Conservation (phyloP, 73 alveolate species). For the Durusdinium trenchii region DNA sequence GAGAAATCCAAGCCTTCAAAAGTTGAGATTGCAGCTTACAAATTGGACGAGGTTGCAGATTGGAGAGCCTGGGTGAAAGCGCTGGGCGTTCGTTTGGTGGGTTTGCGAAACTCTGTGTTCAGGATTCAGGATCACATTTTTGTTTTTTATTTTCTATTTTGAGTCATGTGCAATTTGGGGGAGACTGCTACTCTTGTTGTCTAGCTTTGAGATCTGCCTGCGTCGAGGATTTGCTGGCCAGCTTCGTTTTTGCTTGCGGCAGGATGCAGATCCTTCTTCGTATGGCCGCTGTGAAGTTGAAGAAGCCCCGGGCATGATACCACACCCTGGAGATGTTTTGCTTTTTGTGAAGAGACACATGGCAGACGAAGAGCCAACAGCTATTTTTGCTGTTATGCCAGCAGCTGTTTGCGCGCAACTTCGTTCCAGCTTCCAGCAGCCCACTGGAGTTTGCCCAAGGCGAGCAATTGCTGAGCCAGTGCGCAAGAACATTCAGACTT, state of each 20-base stretch:
- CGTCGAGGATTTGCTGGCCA: too few species aligned
- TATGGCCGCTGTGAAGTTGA: neutral
- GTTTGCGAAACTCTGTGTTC: neutral
- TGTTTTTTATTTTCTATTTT: neutral
- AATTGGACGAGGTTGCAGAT: neutral
- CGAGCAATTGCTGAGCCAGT: neutral
- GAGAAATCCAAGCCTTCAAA: neutral
- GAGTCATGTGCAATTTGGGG: neutral
- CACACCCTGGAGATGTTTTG: neutral
- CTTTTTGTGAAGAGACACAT: neutral
- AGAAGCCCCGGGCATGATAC: neutral
- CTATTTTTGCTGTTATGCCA: neutral
- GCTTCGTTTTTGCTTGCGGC: neutral
- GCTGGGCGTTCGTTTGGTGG: neutral
- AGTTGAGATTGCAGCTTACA: neutral
- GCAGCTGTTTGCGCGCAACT: neutral
- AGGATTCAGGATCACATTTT: neutral
- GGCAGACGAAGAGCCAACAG: neutral
- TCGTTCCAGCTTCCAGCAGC: slow-evolving; percentile 4
- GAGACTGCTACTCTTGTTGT: too few species aligned
- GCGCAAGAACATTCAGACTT: neutral
- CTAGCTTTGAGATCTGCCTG: too few species aligned
- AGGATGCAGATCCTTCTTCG: neutral
- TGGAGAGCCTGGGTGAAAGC: slow-evolving; percentile 1
- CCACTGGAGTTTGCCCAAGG: neutral